These are phyloP conservation scores for Solanum hybrid DNA, from an alignment of 305 asterid species.

Conservation along the genomic window DNA sequence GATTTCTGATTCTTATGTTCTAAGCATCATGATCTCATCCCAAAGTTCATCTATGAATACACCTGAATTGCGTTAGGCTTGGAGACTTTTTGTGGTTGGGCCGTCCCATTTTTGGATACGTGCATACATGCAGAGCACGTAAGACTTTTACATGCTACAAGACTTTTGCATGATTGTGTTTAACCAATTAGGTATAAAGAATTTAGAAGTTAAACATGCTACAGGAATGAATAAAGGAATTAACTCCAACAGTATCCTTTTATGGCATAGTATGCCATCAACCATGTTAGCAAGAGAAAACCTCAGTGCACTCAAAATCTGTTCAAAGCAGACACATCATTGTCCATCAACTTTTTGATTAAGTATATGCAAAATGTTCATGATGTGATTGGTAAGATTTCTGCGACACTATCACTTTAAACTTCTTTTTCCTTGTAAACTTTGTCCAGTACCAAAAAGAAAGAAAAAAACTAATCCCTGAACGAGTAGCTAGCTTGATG, in stretches of 20 bases:
- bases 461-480: not conserved
- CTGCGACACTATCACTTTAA: not conserved
- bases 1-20: not conserved
- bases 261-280: not conserved
- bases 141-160: not conserved
- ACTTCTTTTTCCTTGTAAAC: not conserved
- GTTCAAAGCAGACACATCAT: not conserved
- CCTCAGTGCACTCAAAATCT: not conserved
- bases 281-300: not conserved
- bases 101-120: not conserved
- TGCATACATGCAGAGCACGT: not conserved
- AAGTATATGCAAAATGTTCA: not conserved
- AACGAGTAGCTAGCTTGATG: not conserved
- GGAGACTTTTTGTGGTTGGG: not conserved
- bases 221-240: not conserved
- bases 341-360: not conserved
- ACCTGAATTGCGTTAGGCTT: not conserved
- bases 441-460: not conserved
- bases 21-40: not conserved
- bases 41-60: not conserved
- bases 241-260: not conserved
- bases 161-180: not conserved
- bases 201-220: not conserved
- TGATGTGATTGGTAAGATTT: not conserved
- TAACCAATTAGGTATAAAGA: not conserved